Conservation (phyloP, 495 filamentous ascomycete species). For the Penicillium soppii region DNA sequence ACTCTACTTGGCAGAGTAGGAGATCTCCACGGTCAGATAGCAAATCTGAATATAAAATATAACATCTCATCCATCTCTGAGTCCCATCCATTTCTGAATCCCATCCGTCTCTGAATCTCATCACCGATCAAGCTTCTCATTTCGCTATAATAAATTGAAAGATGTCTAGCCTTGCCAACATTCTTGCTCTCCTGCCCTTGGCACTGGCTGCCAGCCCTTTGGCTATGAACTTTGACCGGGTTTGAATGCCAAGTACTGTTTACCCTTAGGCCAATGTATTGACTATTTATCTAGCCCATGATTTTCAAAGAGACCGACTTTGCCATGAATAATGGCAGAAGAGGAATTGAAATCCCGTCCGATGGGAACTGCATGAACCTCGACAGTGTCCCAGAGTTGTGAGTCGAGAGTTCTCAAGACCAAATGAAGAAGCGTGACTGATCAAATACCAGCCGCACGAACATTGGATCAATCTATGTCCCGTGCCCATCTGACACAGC, state of each 20-base stretch:
- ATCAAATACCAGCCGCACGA: not conserved
- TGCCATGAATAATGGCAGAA: not conserved
- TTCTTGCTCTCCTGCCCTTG: constrained; percentile 1
- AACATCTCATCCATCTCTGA: not conserved
- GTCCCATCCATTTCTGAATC: no score
- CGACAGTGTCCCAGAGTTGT: not conserved
- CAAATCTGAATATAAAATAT: not conserved
- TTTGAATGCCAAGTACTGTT: not conserved
- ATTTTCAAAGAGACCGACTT: constrained; percentile 3
- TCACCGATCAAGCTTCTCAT: no score
- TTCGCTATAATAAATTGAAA: not conserved
- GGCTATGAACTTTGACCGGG: not conserved
- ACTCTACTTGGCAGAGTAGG: no score
- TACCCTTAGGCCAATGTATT: not conserved
- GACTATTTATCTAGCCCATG: not conserved
- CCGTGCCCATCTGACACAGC: not conserved
- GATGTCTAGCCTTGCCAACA: not conserved
- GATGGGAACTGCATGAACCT: constrained; percentile 1
- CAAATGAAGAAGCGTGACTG: not conserved
- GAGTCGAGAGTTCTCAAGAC: not conserved
- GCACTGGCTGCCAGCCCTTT: not conserved
- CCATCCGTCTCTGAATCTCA: no score
- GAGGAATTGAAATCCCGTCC: not conserved
- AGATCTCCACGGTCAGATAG: not conserved
- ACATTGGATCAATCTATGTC: constrained; percentile 4